Conservation (phyloP, 352 stramenopile species). For the Pseudoperonospora humuli region DNA sequence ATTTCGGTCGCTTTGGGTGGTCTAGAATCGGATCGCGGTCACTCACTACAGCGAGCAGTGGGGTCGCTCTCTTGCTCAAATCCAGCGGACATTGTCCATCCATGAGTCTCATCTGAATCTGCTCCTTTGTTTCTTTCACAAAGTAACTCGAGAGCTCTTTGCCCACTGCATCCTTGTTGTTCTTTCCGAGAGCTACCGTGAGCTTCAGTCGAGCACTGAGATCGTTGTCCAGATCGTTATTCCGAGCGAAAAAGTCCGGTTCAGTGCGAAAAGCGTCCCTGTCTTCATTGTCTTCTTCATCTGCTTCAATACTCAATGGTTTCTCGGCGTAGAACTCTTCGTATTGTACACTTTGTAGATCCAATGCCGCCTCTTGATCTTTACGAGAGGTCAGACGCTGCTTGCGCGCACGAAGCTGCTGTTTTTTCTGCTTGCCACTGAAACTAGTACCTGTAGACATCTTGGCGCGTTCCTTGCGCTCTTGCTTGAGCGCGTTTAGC, state of each 20-base stretch:
- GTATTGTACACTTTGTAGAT: constrained; percentile 59
- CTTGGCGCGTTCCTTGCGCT: constrained; percentile 70
- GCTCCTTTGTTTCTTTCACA: constrained; percentile 82
- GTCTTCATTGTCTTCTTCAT: constrained; percentile 16
- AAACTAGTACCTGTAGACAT: constrained; percentile 50
- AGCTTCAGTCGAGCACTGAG: constrained; percentile 64
- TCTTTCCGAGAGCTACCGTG: constrained; percentile 71
- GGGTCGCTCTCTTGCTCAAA: constrained; percentile 38
- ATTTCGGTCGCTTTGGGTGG: constrained; percentile 59
- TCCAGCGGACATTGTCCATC: constrained; percentile 68
- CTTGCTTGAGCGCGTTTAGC: constrained; percentile 67
- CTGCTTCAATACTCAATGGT: constrained; percentile 7
- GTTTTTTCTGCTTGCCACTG: constrained; percentile 84
- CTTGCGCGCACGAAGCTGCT: constrained; percentile 76
- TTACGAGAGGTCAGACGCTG: constrained; percentile 60
- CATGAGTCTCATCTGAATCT: constrained; percentile 81
- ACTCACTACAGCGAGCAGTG: constrained; percentile 53
- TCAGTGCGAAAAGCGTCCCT: constrained; percentile 38
- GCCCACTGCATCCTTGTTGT: constrained; percentile 73
- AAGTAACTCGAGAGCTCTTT: constrained; percentile 84
- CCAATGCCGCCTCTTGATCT: constrained; percentile 42
- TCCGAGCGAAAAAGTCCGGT: constrained; percentile 58
- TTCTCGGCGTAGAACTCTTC: constrained; percentile 36
- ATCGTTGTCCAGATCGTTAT: constrained; percentile 61
- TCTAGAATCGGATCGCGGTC: constrained; percentile 58